Evolutionary conservation across 2,329 filamentous ascomycete species (phyloP).

Genomic region (Trematosphaeria pertusa): DNA sequence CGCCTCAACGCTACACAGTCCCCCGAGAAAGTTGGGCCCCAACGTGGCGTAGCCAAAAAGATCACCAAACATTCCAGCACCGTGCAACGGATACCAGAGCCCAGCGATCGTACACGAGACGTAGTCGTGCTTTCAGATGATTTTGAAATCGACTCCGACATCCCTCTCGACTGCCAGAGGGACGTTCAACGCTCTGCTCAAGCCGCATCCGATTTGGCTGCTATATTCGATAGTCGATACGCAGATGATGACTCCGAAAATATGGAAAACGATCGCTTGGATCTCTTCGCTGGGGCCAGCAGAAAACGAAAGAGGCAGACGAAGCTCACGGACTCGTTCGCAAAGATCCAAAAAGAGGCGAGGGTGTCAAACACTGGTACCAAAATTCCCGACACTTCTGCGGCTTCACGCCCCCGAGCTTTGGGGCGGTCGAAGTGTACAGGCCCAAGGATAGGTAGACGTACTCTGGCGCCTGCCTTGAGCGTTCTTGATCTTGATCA

Average conservation of each 20-base stretch:
- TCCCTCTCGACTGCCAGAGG: slow-evolving; percentile 4
- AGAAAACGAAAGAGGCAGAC: slow-evolving; percentile 45
- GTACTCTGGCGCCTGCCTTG: slow-evolving; percentile 37
- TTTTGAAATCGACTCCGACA: slow-evolving; percentile 32
- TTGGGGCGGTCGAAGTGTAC: slow-evolving; percentile 13
- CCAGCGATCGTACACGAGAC: slow-evolving; percentile 20
- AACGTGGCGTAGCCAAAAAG: slow-evolving; percentile 43
- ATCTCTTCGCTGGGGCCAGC: slow-evolving; percentile 32
- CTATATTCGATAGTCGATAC: slow-evolving; percentile 33
- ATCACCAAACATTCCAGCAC: slow-evolving; percentile 23
- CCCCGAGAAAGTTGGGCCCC: slow-evolving; percentile 31
- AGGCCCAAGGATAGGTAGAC: slow-evolving; percentile 17
- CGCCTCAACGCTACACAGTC: slow-evolving; percentile 19
- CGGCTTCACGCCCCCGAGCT: neutral
- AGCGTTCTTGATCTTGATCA: slow-evolving; percentile 61
- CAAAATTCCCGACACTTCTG: neutral
- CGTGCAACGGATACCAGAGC: slow-evolving; percentile 1
- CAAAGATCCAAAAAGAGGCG: slow-evolving; percentile 22
- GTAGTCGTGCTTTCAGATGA: slow-evolving; percentile 45
- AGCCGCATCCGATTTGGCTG: slow-evolving; percentile 28
- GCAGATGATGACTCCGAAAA: slow-evolving; percentile 39
- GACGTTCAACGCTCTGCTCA: slow-evolving; percentile 27
- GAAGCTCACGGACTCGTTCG: slow-evolving; percentile 47
- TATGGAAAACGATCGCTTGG: slow-evolving; percentile 56
- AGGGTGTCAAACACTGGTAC: neutral